These are phyloP conservation scores for Macrocystidia cucumis DNA, from an alignment of 1,284 basidiomycete species.

Conservation along the genomic window DNA sequence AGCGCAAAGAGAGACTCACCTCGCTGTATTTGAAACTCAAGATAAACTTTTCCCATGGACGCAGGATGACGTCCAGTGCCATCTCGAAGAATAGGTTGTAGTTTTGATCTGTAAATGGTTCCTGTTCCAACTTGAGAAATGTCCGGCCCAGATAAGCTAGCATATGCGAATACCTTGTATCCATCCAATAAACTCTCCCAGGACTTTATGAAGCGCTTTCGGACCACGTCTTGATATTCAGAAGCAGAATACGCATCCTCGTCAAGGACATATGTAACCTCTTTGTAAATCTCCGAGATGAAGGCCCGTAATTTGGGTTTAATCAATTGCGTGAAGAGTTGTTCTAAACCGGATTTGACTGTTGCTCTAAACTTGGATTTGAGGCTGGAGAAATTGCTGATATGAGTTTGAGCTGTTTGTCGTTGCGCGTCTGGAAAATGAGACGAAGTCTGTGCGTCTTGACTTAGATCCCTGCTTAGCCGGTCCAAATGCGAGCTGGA, in stretches of 20 bases:
- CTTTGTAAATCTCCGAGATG: conserved; percentile 84
- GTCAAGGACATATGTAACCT: conserved; percentile 82
- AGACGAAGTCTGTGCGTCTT: conserved; percentile 51
- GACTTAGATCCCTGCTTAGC: conserved; percentile 63
- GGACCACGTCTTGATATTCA: conserved; percentile 80
- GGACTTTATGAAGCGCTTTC: conserved; percentile 80
- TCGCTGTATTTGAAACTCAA: conserved; percentile 83
- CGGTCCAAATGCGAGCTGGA: conserved; percentile 84
- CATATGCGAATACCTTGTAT: conserved; percentile 54
- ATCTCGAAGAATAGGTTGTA: conserved; percentile 82
- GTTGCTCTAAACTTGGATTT: conserved; percentile 63
- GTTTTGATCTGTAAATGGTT: conserved; percentile 81
- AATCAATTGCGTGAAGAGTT: conserved; percentile 89
- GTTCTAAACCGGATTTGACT: conserved; percentile 75
- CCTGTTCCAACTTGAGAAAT: conserved; percentile 24
- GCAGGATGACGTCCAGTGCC: conserved; percentile 78
- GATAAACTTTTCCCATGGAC: conserved; percentile 91
- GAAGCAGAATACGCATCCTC: conserved; percentile 81
- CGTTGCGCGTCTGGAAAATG: conserved; percentile 64
- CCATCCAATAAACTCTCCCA: conserved; percentile 85
- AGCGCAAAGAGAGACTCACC: conserved; percentile 30
- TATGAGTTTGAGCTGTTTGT: conserved; percentile 31
- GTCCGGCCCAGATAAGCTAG: background rate
- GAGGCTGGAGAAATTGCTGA: conserved; percentile 44
- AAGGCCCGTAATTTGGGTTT: conserved; percentile 80